Evolutionary conservation across 179 eudicot species (phyloP).

Genomic region (Gypsophila paniculata): DNA sequence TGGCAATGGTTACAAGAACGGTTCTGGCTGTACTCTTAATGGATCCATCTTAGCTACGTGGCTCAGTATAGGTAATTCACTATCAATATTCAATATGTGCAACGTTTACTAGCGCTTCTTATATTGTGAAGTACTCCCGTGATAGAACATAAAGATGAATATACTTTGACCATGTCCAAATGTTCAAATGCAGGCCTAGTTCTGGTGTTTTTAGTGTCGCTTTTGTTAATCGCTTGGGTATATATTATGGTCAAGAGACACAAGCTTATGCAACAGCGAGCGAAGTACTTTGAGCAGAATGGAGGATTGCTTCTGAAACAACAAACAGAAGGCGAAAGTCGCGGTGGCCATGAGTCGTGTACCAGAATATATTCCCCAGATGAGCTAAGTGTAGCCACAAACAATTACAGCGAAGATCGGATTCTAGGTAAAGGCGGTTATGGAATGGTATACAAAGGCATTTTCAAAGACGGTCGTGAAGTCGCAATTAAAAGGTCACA

Average conservation of each 20-base stretch:
- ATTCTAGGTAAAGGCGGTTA: slow-evolving; percentile 23
- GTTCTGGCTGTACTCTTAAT: background rate
- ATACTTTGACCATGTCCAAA: too few relatives aligned
- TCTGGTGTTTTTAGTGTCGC: slow-evolving; percentile 1
- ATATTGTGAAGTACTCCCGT: too few relatives aligned
- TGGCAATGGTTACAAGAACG: slow-evolving; percentile 15
- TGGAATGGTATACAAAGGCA: slow-evolving; percentile 11
- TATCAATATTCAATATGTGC: too few relatives aligned
- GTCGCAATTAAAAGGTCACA: slow-evolving; percentile 26
- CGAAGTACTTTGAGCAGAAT: slow-evolving; percentile 26
- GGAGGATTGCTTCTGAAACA: slow-evolving; percentile 28
- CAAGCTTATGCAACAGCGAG: slow-evolving; percentile 15
- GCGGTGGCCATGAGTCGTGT: slow-evolving; percentile 9
- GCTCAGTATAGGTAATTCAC: background rate
- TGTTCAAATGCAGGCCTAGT: slow-evolving; percentile 17
- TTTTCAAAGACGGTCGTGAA: slow-evolving; percentile 19
- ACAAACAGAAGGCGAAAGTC: slow-evolving; percentile 1
- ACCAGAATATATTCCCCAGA: background rate
- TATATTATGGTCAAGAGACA: slow-evolving; percentile 5
- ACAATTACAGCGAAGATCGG: slow-evolving; percentile 18
- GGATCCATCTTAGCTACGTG: background rate
- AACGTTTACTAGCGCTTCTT: too few relatives aligned
- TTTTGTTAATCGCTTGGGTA: slow-evolving; percentile 1
- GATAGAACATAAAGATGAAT: too few relatives aligned
- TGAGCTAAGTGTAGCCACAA: slow-evolving; percentile 4